A percentile compares a stretch with the other conserved stretches of the same genome.
Conservation (phyloP, 805 yeast species). For the Candida bentonensis region DNA sequence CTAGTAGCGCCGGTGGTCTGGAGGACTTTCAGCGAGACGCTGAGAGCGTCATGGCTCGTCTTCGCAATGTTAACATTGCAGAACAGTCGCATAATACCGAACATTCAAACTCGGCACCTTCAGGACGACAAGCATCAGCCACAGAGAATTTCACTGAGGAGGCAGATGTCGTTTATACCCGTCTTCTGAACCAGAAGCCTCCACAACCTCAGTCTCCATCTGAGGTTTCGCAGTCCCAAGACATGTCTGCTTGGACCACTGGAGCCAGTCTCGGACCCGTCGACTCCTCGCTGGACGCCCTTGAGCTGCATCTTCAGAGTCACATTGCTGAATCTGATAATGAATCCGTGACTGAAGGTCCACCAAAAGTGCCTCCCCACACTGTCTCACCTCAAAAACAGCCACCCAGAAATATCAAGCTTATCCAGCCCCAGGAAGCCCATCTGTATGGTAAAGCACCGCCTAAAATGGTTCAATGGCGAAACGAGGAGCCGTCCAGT, state of each 20-base stretch:
- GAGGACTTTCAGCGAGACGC: background rate
- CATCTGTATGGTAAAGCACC: background rate
- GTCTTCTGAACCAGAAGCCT: background rate
- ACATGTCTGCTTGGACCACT: too few species aligned
- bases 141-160: background rate
- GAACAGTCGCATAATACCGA: background rate
- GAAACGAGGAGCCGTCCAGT: background rate
- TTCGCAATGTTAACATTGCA: background rate
- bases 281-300: background rate
- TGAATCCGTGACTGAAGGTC: too few species aligned
- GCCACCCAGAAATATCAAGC: background rate
- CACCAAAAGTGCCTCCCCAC: background rate
- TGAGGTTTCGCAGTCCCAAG: too few species aligned
- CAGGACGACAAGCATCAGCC: too few species aligned
- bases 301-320: background rate
- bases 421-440: background rate
- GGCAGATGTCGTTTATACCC: background rate
- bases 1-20: background rate
- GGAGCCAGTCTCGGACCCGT: too few species aligned
- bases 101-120: too few species aligned
- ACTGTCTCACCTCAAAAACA: background rate
- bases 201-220: background rate
- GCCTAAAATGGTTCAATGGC: background rate
- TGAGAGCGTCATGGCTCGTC: background rate
- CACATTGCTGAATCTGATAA: background rate